phyloP scores from a whole-genome alignment of 805 yeast genomes.

The Sugiyamaella lignohabitans region DNA sequence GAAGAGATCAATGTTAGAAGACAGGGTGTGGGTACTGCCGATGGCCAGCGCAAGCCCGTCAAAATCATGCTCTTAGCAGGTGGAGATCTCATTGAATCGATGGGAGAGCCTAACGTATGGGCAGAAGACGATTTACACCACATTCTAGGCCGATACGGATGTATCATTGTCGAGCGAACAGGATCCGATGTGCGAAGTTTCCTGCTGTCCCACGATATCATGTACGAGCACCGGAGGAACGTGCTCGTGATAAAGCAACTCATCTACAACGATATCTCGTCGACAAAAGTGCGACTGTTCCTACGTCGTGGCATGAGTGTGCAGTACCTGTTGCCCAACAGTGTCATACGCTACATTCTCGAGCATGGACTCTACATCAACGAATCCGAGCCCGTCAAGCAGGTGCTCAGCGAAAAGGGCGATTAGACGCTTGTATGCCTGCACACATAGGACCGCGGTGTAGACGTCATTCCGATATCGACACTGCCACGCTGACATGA shows the following conservation, averaged over 20 bases:
- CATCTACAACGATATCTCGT: conserved; percentile 91
- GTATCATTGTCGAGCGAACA: conserved; percentile 92
- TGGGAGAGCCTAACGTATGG: conserved; percentile 99
- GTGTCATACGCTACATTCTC: conserved; percentile 90
- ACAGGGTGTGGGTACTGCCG: conserved; percentile 62
- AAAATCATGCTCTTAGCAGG: conserved; percentile 96
- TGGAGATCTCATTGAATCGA: conserved; percentile 93
- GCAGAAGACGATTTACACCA: conserved; percentile 93
- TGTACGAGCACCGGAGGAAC: conserved; percentile 92
- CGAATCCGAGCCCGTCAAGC: conserved; percentile 91
- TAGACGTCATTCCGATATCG: not conserved
- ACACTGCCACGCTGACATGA: conserved; percentile 3
- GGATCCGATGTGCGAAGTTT: conserved; percentile 94
- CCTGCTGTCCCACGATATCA: conserved; percentile 86
- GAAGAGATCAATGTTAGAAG: conserved; percentile 87
- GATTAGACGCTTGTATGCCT: conserved; percentile 3
- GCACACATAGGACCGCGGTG: not conserved
- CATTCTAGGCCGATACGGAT: conserved; percentile 91
- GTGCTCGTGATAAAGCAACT: conserved; percentile 91
- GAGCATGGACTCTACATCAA: conserved; percentile 80
- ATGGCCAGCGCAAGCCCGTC: conserved; percentile 58
- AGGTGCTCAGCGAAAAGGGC: conserved; percentile 43
- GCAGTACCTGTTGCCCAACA: conserved; percentile 86
- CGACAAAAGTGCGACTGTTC: conserved; percentile 89
- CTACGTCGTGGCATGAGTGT: conserved; percentile 95